These are phyloP conservation scores for Quercus cerris DNA, from an alignment of 306 rosid genomes.

Conservation along the genomic window DNA sequence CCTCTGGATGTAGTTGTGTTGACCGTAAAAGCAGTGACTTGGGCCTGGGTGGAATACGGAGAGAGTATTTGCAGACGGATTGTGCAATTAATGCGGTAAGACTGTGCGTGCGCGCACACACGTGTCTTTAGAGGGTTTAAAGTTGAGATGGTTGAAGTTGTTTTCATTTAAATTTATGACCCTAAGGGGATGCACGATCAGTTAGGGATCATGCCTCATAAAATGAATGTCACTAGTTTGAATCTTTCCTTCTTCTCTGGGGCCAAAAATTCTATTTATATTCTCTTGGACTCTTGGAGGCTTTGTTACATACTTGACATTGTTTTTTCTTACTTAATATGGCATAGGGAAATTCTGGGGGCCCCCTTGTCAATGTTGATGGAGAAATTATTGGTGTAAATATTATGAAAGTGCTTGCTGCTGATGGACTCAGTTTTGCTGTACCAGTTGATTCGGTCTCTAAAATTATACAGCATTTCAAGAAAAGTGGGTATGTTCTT, in stretches of 20 bases:
- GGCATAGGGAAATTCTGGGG: conserved; percentile 92
- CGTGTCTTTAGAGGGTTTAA: neutral
- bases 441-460: conserved; percentile 74
- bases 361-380: conserved; percentile 84
- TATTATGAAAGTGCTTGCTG: conserved; percentile 65
- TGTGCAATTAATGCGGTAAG: conserved; percentile 71
- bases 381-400: conserved; percentile 91
- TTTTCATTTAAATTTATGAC: neutral
- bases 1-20: conserved; percentile 51
- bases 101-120: neutral
- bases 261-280: too few species aligned
- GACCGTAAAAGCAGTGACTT: conserved; percentile 93
- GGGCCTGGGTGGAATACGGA: conserved; percentile 70
- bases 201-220: too few species aligned
- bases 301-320: neutral
- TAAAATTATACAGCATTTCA: conserved; percentile 73
- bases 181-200: too few species aligned
- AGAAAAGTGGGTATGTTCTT: conserved; percentile 66
- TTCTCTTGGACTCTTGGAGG: too few species aligned
- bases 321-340: conserved; percentile 1
- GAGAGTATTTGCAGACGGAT: conserved; percentile 85
- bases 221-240: too few species aligned
- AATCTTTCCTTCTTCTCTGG: too few species aligned
- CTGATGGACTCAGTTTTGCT: conserved; percentile 87
- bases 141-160: neutral